These are phyloP conservation scores for Exsudoporus floridanus DNA, from an alignment of 1,284 basidiomycete species.

Conservation along the genomic window DNA sequence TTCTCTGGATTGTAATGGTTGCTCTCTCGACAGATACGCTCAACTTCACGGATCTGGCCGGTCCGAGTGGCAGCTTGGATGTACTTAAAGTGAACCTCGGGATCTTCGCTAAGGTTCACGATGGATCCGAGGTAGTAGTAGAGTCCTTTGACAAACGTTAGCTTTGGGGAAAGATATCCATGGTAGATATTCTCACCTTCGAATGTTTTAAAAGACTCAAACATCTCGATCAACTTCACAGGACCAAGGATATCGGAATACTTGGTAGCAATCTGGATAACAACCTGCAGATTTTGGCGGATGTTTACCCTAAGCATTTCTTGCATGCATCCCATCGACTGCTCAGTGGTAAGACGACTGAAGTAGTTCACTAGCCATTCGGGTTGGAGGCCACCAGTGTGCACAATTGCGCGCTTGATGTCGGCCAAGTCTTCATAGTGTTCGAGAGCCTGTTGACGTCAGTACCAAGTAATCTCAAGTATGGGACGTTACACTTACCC, in stretches of 20 bases:
- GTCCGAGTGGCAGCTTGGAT: constrained; percentile 99
- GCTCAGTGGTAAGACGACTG: constrained; percentile 96
- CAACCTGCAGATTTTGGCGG: constrained; percentile 95
- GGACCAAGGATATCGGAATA: constrained; percentile 98
- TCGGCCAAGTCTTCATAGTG: constrained; percentile 97
- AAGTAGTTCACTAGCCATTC: constrained; percentile 99
- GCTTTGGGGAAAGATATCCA: background rate
- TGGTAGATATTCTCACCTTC: constrained; percentile 56
- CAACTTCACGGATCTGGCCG: constrained; percentile 97
- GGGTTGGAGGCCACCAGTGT: constrained; percentile 83
- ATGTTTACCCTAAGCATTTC: constrained; percentile 99
- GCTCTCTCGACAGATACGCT: constrained; percentile 97
- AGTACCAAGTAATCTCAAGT: constrained; percentile 7
- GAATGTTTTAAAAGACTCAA: constrained; percentile 97
- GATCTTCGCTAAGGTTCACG: constrained; percentile 94
- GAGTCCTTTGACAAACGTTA: constrained; percentile 55
- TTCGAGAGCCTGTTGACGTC: constrained; percentile 78
- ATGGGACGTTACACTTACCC: constrained; percentile 49
- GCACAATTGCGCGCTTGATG: constrained; percentile 98
- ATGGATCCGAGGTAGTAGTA: constrained; percentile 98
- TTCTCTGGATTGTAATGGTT: constrained; percentile 99
- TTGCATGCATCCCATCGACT: constrained; percentile 93
- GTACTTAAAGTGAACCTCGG: constrained; percentile 99
- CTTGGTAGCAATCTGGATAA: constrained; percentile 98
- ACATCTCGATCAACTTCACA: constrained; percentile 97